Conservation (phyloP, 2,329 filamentous ascomycete species). For the Xylaria sp. region DNA sequence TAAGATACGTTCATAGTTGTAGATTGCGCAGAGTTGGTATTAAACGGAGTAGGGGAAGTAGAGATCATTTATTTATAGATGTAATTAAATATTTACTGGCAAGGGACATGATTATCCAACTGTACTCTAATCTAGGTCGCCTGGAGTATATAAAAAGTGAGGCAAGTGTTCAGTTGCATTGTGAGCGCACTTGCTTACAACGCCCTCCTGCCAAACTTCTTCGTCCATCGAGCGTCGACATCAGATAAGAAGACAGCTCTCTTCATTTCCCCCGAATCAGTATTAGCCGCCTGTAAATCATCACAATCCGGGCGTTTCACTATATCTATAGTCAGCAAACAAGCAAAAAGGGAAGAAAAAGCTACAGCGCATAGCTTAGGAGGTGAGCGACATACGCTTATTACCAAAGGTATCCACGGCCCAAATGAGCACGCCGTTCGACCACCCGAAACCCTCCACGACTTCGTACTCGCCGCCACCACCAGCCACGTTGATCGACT, state of each 20-base stretch:
- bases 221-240: slow-evolving; percentile 61
- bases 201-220: slow-evolving; percentile 56
- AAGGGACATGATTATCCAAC: neutral
- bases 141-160: slow-evolving; percentile 4
- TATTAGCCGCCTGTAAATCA: slow-evolving; percentile 58
- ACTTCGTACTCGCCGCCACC: slow-evolving; percentile 76
- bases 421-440: slow-evolving; percentile 76
- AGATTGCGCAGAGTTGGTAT: neutral
- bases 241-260: slow-evolving; percentile 60
- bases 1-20: neutral
- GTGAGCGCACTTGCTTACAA: neutral
- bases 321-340: slow-evolving; percentile 25
- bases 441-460: slow-evolving; percentile 78
- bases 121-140: slow-evolving; percentile 21
- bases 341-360: neutral
- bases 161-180: neutral
- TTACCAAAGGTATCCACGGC: slow-evolving; percentile 70
- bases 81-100: neutral
- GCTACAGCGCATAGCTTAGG: neutral
- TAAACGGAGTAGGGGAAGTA: neutral
- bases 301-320: slow-evolving; percentile 67
- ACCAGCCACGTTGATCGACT: slow-evolving; percentile 69
- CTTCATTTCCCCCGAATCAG: slow-evolving; percentile 49
- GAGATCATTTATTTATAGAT: neutral
- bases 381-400: slow-evolving; percentile 45